Percentiles rank a stretch among this genome's conserved stretches.
These are phyloP conservation scores for Penicillium sp. DNA, from an alignment of 2,329 filamentous ascomycete genomes.

Conservation along the genomic window DNA sequence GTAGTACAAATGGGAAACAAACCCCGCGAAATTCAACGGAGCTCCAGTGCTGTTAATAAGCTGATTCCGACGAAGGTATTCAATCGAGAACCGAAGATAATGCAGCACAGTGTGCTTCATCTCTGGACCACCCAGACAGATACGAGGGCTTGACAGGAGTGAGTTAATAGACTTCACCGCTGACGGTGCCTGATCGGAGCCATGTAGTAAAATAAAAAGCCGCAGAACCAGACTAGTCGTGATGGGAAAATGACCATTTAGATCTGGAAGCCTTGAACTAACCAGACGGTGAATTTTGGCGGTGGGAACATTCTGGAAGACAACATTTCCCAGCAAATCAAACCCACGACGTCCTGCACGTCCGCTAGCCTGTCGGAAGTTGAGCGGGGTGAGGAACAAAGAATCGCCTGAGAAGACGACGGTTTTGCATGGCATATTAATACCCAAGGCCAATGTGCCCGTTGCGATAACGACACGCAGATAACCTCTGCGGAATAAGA, in stretches of 20 bases:
- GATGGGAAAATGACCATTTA: conserved; percentile 76
- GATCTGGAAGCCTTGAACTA: conserved; percentile 70
- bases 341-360: conserved; percentile 79
- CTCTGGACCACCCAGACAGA: conserved; percentile 70
- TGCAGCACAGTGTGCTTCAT: conserved; percentile 70
- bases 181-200: conserved; percentile 63
- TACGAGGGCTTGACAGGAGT: conserved; percentile 66
- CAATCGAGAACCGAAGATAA: conserved; percentile 77
- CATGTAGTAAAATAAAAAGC: conserved; percentile 65
- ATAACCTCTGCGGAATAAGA: conserved; percentile 59
- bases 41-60: conserved; percentile 62
- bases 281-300: conserved; percentile 68
- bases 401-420: conserved; percentile 76
- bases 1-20: conserved; percentile 72
- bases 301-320: conserved; percentile 67
- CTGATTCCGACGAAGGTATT: conserved; percentile 70
- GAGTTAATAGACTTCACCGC: conserved; percentile 64
- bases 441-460: conserved; percentile 72
- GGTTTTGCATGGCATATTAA: conserved; percentile 83
- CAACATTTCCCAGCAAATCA: conserved; percentile 76
- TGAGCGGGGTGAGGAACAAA: conserved; percentile 70
- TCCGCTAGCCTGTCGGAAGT: conserved; percentile 74
- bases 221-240: conserved; percentile 72
- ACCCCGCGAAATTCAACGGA: conserved; percentile 71
- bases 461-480: conserved; percentile 72